phyloP scores from a whole-genome alignment of 441 rosid genomes.

The Erysimum cheiri region DNA sequence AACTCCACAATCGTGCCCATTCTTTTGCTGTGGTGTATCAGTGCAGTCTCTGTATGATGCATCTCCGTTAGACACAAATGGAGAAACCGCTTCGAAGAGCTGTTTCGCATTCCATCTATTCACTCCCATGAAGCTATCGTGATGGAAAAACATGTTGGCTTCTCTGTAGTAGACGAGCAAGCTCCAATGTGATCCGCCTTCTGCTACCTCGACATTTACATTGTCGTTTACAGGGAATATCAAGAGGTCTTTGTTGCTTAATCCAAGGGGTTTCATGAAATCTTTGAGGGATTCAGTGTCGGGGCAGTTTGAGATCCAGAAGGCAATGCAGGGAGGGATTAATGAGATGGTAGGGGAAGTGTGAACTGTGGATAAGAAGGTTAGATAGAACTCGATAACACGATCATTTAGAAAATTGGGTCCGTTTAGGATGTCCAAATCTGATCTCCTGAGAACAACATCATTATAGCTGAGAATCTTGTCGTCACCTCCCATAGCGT shows the following conservation, averaged over 20 bases:
- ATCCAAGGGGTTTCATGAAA: constrained; percentile 61
- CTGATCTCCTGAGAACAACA: constrained; percentile 81
- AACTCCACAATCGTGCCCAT: constrained; percentile 78
- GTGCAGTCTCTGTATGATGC: constrained; percentile 46
- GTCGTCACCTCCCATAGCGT: constrained; percentile 62
- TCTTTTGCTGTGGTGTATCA: constrained; percentile 70
- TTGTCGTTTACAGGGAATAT: constrained; percentile 83
- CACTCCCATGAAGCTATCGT: constrained; percentile 60
- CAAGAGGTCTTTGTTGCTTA: constrained; percentile 57
- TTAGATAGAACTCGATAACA: constrained; percentile 84
- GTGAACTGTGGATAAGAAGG: constrained; percentile 61
- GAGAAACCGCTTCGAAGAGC: constrained; percentile 54
- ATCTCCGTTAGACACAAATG: constrained; percentile 44
- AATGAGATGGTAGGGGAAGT: constrained; percentile 57
- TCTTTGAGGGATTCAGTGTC: constrained; percentile 59
- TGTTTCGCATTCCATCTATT: constrained; percentile 52
- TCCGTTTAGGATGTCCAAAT: constrained; percentile 69
- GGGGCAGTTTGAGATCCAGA: constrained; percentile 79
- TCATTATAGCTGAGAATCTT: constrained; percentile 78
- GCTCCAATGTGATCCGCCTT: constrained; percentile 94
- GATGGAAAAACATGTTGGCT: constrained; percentile 73
- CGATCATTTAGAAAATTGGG: constrained; percentile 68
- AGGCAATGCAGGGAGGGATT: constrained; percentile 78
- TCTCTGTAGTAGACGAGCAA: constrained; percentile 65
- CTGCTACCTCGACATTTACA: constrained; percentile 62